Evolutionary conservation across 2,329 filamentous ascomycete genomes (phyloP), one percentile per base, ranked within the genome.

Genomic region (Bertia moriformis): DNA sequence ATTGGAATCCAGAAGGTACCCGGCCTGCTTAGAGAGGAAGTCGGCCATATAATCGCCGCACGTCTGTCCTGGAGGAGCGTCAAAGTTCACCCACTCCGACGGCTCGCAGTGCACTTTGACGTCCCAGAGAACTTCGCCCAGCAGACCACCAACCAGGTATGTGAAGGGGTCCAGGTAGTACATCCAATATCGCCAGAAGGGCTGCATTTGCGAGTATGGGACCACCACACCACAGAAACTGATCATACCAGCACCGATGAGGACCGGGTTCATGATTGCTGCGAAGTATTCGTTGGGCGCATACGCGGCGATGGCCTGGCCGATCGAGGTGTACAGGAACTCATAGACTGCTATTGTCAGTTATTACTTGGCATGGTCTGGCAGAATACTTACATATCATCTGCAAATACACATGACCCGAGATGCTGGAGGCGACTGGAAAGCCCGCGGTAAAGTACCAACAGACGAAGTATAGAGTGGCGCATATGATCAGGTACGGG

Each of bases 201-300:
- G 44, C 29, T 57, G 56, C 42, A 62, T 55, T 4, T 49, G 45
- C 2, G 41, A 33, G 41, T 60, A 61, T 0, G 56, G 59, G 2
- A 57, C 55, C 1, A 63, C 49, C 4, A 60, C 57, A 18, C 58
- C 57, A 36, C 55, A 58, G 46, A 61, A 61, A 42, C 49, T 51
- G 40, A 61, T 44, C 44, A 63, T 43, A 2, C 52, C 59, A 1
- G 58, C 55, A 4, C 58, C 58, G 40, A 69, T 55, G 24, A 67
- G 40, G 2, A 68, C 49, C 0, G 63, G 63, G 39, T 67, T 67
- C 46, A 59, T 58, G 17, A 67, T 54, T 1, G 64, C 56, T 1
- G 65, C 65, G n/a, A 66, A 65, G 35, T 63, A 60, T 13, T 62
- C 65, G 35, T 67, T 68, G 0, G 66, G 66, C 0, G 65, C 60